These are phyloP conservation scores for Fusarium sp. DNA, from an alignment of 2,329 filamentous ascomycete species.

Conservation along the genomic window DNA sequence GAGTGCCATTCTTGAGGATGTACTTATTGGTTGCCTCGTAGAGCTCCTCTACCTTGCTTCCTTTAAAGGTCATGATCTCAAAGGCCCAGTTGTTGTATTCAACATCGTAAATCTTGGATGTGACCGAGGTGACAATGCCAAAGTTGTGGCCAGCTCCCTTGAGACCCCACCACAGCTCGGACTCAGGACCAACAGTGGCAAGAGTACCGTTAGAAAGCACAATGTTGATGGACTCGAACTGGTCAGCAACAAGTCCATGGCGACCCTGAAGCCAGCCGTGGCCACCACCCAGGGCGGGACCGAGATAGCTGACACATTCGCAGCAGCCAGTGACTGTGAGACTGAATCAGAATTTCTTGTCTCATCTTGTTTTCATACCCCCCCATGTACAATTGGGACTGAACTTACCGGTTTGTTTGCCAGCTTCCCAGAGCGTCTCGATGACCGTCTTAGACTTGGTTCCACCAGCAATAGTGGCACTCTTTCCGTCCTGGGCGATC, in stretches of 20 bases:
- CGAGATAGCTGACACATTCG: constrained; percentile 42
- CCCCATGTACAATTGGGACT: no score
- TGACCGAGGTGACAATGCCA: constrained; percentile 44
- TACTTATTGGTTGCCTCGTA: constrained; percentile 58
- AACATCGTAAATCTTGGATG: constrained; percentile 46
- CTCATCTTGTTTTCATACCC: fast-evolving
- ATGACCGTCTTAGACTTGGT: constrained; percentile 6
- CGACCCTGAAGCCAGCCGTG: constrained; percentile 43
- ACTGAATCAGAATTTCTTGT: no score
- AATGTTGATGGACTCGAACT: constrained; percentile 45
- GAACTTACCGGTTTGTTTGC: constrained; percentile 1
- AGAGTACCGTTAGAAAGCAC: constrained; percentile 45
- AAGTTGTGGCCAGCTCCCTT: constrained; percentile 48
- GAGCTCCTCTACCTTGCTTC: constrained; percentile 59
- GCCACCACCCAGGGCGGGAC: constrained; percentile 44
- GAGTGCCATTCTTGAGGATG: constrained; percentile 49
- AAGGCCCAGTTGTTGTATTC: constrained; percentile 35
- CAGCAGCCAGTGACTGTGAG: not conserved
- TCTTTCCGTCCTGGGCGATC: constrained; percentile 11
- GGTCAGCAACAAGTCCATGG: constrained; percentile 45
- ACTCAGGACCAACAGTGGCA: constrained; percentile 28
- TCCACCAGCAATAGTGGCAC: constrained; percentile 2
- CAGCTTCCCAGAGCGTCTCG: constrained; percentile 40
- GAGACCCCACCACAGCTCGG: constrained; percentile 49
- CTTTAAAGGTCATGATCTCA: constrained; percentile 54